Evolutionary conservation across 108 stramenopile species (phyloP), one percentile per base, ranked within the genome.

Genomic region (Discostella pseudostelligera): DNA sequence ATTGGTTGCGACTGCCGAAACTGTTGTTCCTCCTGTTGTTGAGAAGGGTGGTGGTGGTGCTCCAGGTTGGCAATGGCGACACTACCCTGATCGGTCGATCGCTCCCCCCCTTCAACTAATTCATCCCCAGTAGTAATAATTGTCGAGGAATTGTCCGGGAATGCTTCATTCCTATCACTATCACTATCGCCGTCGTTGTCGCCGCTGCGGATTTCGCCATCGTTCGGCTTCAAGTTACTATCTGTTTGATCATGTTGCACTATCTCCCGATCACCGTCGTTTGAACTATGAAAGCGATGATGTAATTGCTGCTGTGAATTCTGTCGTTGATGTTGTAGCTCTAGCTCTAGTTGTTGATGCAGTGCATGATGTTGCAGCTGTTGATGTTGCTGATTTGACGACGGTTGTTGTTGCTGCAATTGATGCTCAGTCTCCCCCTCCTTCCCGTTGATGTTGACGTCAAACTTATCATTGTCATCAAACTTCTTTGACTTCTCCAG

Each of bases 291-390:
- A 51, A 51, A 51, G 3, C 25, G 50, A 11, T 28, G 24, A 10
- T 25, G 26, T 25, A 51, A 51, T 51, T 51, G 24, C 26, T 51
- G 50, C 4, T 28, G 50, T 28, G 50, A 24, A 51, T 51, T 4
- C 50, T 51, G 50, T 26, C 26, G 21, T 9, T 51, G 26, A 0
- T 25, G 26, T 7, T n/a, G 50, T 28, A 26, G 50, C 26, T 51
- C 13, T n/a, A n/a, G n/a, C n/a, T n/a, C n/a, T n/a, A n/a, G n/a
- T n/a, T n/a, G n/a, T 51, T 28, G 25, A 29, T 24, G 32, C 32
- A 3, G 32, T 32, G 32, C 32, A 9, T 3, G 21, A 14, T 24
- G 21, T 50, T 8, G 1, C 22, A 0, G 49, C 1, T 11, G 49
- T 26, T 51, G 25, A 24, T 14, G 21, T 29, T 51, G 50, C 25